Base-by-base conservation (phyloP, 768 basidiomycete species). In the Mycena leptocephala region DNA sequence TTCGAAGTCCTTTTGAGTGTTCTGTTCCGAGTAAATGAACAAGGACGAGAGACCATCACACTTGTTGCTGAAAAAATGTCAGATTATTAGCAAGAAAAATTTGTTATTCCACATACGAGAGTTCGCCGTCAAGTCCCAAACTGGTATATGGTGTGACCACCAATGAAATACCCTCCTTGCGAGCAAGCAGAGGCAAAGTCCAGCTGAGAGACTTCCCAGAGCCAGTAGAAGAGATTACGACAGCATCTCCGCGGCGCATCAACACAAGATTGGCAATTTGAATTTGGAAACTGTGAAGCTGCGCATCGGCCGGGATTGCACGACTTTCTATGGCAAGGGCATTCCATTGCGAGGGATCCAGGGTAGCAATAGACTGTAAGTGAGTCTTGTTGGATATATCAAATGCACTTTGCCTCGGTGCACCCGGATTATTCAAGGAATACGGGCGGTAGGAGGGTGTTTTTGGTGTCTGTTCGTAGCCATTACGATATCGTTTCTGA, bases 61-160 rank as follows among this genome's bases (percentile, higher is more conserved):
- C n/a, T 71, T 33, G 58, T 80, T 71, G 20, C 48, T 51, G 26
- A 5, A 26, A n/a, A n/a, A 16, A 10, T 8, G 18, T 16, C 9
- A 11, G 4, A 43, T 13, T 43, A 6, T 37, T 6, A 37, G 35
- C 35, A 6, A 43, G 18, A 4, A 18, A 11, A 4, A 43, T n/a
- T n/a, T n/a, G n/a, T n/a, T n/a, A n/a, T n/a, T n/a, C n/a, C 18
- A 71, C 72, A n/a, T 59, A 78, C 80, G 64, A 61, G 28, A 62
- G 59, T 61, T 79, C 72, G 1, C 81, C 79, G 20, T 82, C 80
- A 26, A 63, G 43, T 39, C 80, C 82, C 32, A 82, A 43, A 63
- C 80, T 81, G n/a, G 79, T 82, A 67, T 66, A 82, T 9, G 82
- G 82, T 9, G 80, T 70, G 26, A 81, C 68, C 1, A 82, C 82